Conservation (phyloP, 371 early-diverging fungal species). For the Mucor indicus region DNA sequence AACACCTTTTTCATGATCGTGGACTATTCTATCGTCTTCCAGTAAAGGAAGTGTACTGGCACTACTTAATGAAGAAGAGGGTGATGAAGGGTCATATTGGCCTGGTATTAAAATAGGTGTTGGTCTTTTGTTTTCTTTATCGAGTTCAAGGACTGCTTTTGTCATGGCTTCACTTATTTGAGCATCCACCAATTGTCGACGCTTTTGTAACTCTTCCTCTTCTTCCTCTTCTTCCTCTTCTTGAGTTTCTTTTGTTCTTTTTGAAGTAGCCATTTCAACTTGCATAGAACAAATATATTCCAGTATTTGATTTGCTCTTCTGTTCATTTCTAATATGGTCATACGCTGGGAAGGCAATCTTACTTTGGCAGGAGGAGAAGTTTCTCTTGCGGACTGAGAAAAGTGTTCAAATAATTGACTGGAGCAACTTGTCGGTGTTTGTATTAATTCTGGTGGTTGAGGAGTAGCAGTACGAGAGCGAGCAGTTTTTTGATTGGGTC, state of each 20-base stretch:
- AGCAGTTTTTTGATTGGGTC: slow-evolving; percentile 4
- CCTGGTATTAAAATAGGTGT: slow-evolving; percentile 33
- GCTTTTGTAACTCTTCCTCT: slow-evolving; percentile 4
- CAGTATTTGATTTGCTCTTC: slow-evolving; percentile 52
- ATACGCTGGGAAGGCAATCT: slow-evolving; percentile 46
- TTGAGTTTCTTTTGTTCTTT: slow-evolving; percentile 3
- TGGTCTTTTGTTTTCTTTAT: slow-evolving; percentile 7
- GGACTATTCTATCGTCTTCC: background rate
- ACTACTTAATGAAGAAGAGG: slow-evolving; percentile 29
- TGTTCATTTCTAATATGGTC: slow-evolving; percentile 54
- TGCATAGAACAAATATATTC: slow-evolving; percentile 57
- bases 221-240: slow-evolving; percentile 16
- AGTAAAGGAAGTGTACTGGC: slow-evolving; percentile 27
- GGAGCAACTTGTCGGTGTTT: slow-evolving; percentile 4
- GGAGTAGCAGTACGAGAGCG: slow-evolving; percentile 26
- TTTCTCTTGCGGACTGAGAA: slow-evolving; percentile 16
- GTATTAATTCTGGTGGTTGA: slow-evolving; percentile 18
- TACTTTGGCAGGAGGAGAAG: slow-evolving; percentile 39
- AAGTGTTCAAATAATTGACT: slow-evolving; percentile 16
- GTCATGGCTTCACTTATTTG: slow-evolving; percentile 17
- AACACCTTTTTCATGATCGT: slow-evolving; percentile 21
- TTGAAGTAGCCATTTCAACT: slow-evolving; percentile 38
- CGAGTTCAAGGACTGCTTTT: slow-evolving; percentile 1
- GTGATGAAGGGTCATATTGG: slow-evolving; percentile 18
- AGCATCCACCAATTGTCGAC: slow-evolving; percentile 11